Evolutionary conservation across 352 stramenopile species (phyloP), one percentile per base, ranked within the genome.

Genomic region (Blastocystis sp.): DNA sequence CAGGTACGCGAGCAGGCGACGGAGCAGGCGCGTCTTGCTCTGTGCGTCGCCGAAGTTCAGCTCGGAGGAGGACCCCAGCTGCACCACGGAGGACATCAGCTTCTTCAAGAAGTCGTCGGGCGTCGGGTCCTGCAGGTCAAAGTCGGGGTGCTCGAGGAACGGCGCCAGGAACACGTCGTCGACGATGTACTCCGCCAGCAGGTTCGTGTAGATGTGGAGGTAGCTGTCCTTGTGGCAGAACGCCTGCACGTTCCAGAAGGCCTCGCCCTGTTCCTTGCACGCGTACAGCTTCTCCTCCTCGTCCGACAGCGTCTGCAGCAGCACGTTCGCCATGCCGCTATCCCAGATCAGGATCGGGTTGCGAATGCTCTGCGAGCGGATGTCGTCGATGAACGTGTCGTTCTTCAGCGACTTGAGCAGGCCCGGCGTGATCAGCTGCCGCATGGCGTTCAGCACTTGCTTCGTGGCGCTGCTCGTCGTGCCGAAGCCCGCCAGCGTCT

Each of bases 161-260:
- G 71, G 71, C n/a, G 19, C 60, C n/a, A 81, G 28, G 45, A 81
- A 81, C 45, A 81, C 71, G 19, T 81, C 71, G 43, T 81, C 71
- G 40, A 81, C 48, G 43, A 81, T 65, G 9, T 66, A 81, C 7
- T 81, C 71, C 6, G 14, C 24, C 1, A 21, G 40, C 3, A 81
- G 71, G 43, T 81, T 81, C 57, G 42, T n/a, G 21, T 81, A 81
- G 14, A 81, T 64, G 7, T 38, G 10, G 42, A 57, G 71, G 43
- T 81, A 65, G 3, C 43, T 54, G 6, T 65, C 43, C 10, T 38
- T 14, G 0, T 34, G 2, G 43, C 45, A 64, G 48, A 81, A 81
- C 19, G 38, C n/a, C 17, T 65, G 42, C 1, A 66, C 24, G 48
- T 81, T 81, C 71, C 71, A 81, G 43, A 43, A 45, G 17, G 17